Evolutionary conservation across 306 rosid species (phyloP), one percentile per base, ranked within the genome.

Genomic region (Ceratonia siliqua): DNA sequence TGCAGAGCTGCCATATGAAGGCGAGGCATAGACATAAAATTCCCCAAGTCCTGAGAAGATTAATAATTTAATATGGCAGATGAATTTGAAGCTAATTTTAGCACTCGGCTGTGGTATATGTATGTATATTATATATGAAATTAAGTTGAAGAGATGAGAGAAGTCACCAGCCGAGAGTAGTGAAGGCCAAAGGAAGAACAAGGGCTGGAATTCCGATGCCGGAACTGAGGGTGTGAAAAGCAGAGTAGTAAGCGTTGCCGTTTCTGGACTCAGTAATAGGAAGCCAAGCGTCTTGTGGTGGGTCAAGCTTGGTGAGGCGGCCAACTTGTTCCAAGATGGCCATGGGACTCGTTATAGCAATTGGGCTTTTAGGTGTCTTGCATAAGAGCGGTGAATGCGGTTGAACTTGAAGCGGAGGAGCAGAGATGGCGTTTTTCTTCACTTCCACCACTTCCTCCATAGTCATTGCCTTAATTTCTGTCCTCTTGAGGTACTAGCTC

Each of bases 201-300:
- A 88, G 91, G 41, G 97, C 91, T 38, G 87, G 97, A 62, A 85
- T 64, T 18, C 96, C 93, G 49, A 92, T 85, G 15, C 97, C 97
- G 0, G 96, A 92, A 42, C 74, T 55, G 8, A 92, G 88, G 0
- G 86, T 42, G 21, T 92, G 97, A 80, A 87, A 89, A 0, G 95
- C 86, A n/a, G 93, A 89, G 66, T 86, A 89, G 68, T 75, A 89
- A 0, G 89, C 85, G 48, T 85, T 89, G 32, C 96, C 97, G 0
- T 77, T 81, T 20, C 96, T 81, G 3, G 90, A 89, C 74, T 90
- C 83, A 0, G 96, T 89, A 67, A 92, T 87, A 0, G 97, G 97
- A 61, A 92, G 97, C 97, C 93, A 88, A n/a, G 86, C 86, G 24
- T 92, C 97, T 32, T 80, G 97, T 2, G 82, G 97, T 2, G 82